Evolutionary conservation across 2,329 filamentous ascomycete species (phyloP).

Genomic region (Huntiella decipiens): DNA sequence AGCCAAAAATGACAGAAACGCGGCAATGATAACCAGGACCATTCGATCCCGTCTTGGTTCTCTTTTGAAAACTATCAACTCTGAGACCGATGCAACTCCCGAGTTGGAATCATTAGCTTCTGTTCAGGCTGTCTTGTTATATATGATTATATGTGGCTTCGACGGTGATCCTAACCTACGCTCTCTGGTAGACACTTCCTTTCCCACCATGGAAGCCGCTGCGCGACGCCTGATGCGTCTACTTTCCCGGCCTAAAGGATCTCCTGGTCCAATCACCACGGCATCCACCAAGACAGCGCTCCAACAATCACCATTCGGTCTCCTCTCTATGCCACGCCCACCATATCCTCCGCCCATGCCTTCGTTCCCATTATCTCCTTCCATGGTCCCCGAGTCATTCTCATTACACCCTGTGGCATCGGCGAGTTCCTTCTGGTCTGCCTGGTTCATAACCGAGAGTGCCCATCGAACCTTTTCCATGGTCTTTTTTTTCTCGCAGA

Average conservation of each 20-base stretch:
- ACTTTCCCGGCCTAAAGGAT: too few relatives aligned
- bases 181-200: conserved; percentile 17
- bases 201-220: conserved; percentile 5
- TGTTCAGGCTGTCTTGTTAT: conserved; percentile 25
- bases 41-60: conserved; percentile 27
- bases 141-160: conserved; percentile 27
- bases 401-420: conserved; percentile 11
- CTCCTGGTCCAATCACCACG: too few relatives aligned
- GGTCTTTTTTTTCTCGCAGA: conserved; percentile 25
- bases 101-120: conserved; percentile 19
- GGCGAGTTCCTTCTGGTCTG: conserved; percentile 27
- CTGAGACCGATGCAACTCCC: conserved; percentile 15
- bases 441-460: conserved; percentile 35
- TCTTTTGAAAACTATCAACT: conserved; percentile 19
- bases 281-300: too few relatives aligned
- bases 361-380: conserved; percentile 19
- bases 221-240: neutral
- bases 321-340: neutral
- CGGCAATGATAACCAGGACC: conserved; percentile 27
- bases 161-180: conserved; percentile 23
- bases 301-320: too few relatives aligned
- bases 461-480: conserved; percentile 31
- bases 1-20: conserved; percentile 28
- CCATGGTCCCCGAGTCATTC: too few relatives aligned
- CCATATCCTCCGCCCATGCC: neutral